Conservation (phyloP, 805 yeast genomes). For the Saccharomycopsis sp. region DNA sequence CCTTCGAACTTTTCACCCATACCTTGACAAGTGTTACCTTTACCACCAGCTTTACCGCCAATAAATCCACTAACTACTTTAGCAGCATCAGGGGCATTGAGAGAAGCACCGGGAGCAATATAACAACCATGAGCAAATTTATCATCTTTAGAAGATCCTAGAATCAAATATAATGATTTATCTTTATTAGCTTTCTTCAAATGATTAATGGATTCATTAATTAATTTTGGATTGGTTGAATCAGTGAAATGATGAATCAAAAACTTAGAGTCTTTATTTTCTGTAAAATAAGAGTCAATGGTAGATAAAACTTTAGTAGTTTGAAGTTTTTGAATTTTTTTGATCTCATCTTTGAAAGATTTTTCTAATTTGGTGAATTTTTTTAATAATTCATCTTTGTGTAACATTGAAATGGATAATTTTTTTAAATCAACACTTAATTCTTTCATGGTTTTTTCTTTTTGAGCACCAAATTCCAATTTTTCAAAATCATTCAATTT, state of each 20-base stretch:
- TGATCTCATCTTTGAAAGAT: constrained; percentile 76
- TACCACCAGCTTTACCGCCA: constrained; percentile 99
- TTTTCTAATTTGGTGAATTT: constrained; percentile 75
- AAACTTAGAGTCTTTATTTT: constrained; percentile 33
- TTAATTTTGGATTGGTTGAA: constrained; percentile 82
- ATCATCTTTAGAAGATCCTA: constrained; percentile 47
- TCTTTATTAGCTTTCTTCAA: constrained; percentile 68
- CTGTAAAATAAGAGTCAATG: constrained; percentile 56
- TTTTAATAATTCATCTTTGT: constrained; percentile 65
- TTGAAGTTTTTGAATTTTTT: constrained; percentile 82
- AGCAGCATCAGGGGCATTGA: constrained; percentile 70
- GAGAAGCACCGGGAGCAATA: constrained; percentile 65
- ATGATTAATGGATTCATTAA: constrained; percentile 82
- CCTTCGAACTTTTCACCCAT: constrained; percentile 78
- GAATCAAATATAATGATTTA: constrained; percentile 68
- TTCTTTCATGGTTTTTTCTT: constrained; percentile 77
- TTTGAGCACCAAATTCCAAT: constrained; percentile 61
- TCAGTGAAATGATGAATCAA: constrained; percentile 53
- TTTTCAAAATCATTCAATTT: constrained; percentile 49
- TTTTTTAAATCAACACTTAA: constrained; percentile 77
- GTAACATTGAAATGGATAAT: constrained; percentile 69
- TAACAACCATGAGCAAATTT: constrained; percentile 96
- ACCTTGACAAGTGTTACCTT: constrained; percentile 94
- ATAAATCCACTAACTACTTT: constrained; percentile 55
- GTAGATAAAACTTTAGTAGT: constrained; percentile 69